phyloP scores from a whole-genome alignment of 805 yeast genomes.

The Metschnikowia matae region DNA sequence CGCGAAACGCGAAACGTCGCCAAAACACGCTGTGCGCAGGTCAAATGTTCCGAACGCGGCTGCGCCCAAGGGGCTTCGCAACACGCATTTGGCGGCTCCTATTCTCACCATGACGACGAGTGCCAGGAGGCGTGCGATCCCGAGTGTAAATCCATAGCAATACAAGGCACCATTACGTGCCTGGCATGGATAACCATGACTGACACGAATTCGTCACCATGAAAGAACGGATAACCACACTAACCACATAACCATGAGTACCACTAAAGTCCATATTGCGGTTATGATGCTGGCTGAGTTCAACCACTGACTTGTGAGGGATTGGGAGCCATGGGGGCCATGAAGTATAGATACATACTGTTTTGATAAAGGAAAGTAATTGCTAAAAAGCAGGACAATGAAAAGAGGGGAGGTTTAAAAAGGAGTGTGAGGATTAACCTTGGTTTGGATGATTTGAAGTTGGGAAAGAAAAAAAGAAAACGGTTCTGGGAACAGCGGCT shows the following conservation, averaged over 20 bases:
- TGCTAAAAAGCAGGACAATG: constrained; percentile 5
- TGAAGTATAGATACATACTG: not conserved
- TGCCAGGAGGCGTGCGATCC: not conserved
- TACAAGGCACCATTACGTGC: no score
- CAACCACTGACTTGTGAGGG: no score
- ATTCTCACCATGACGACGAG: not conserved
- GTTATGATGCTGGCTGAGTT: no score
- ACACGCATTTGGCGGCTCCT: not conserved
- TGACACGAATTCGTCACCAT: no score
- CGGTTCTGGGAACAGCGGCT: not conserved
- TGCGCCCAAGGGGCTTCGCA: not conserved
- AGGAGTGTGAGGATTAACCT: constrained; percentile 4
- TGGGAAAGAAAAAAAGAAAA: not conserved
- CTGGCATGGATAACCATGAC: no score
- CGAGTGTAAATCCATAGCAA: no score
- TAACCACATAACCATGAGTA: no score
- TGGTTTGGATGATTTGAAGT: not conserved
- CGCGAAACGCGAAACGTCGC: not conserved
- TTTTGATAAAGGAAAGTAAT: constrained; percentile 1
- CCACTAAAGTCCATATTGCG: no score
- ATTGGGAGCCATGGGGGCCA: no score
- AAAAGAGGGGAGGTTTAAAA: not conserved
- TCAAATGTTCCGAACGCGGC: not conserved
- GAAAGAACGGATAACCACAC: no score
- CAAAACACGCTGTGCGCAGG: not conserved